Conservation (phyloP, 306 rosid species). For the Vigna radiata region DNA sequence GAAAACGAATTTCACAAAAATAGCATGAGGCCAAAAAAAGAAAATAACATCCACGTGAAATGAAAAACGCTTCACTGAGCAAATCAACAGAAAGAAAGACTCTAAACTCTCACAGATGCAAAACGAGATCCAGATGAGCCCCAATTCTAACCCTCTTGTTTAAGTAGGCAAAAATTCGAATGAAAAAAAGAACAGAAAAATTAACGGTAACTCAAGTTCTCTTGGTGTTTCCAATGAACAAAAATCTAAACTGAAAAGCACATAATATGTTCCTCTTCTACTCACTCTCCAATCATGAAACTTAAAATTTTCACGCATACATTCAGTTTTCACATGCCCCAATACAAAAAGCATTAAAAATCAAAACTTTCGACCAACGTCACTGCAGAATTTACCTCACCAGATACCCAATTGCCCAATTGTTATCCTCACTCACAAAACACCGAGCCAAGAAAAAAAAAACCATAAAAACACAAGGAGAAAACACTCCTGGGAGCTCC, state of each 20-base stretch:
- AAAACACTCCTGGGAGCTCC: constrained; percentile 20
- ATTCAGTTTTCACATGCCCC: constrained; percentile 42
- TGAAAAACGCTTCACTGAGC: constrained; percentile 6
- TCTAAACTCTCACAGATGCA: constrained; percentile 15
- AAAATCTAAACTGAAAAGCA: not conserved
- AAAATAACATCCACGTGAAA: constrained; percentile 9
- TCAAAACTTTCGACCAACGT: constrained; percentile 34
- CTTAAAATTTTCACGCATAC: constrained; percentile 27
- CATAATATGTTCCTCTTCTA: constrained; percentile 22
- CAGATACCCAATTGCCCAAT: constrained; percentile 23
- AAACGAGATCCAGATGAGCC: constrained; percentile 44
- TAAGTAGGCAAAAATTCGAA: constrained; percentile 16
- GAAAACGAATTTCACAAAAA: constrained; percentile 21
- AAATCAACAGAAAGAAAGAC: constrained; percentile 37
- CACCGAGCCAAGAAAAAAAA: not conserved
- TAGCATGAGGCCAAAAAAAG: constrained; percentile 21
- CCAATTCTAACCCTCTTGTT: constrained; percentile 29
- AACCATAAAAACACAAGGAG: not conserved
- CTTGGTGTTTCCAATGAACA: not conserved
- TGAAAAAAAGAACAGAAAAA: not conserved
- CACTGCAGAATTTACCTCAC: constrained; percentile 51
- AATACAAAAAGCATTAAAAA: constrained; percentile 10
- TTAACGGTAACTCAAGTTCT: not conserved
- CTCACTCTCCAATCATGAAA: constrained; percentile 14
- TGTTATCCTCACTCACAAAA: constrained; percentile 19